phyloP scores from a whole-genome alignment of 2,329 filamentous ascomycete species.

The Xylaria sp. region DNA sequence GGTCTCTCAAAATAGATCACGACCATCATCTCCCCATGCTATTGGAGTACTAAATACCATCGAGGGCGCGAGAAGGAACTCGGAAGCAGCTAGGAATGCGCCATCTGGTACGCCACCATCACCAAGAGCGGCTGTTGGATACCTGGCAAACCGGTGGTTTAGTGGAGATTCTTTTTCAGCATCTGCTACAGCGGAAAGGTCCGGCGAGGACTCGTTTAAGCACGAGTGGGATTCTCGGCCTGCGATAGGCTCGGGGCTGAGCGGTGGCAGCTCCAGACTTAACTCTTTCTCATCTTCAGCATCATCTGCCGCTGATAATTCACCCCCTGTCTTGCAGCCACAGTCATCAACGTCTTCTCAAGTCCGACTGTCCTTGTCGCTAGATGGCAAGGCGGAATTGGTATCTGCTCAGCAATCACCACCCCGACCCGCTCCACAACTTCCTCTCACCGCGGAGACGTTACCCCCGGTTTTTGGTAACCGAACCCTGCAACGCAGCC shows the following conservation, averaged over 20 bases:
- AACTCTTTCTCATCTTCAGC: conserved; percentile 58
- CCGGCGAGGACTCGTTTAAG: conserved; percentile 59
- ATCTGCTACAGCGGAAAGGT: conserved; percentile 55
- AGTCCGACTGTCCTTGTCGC: conserved; percentile 82
- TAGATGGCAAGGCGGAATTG: conserved; percentile 91
- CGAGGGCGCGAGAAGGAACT: conserved; percentile 27
- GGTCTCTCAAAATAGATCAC: conserved; percentile 40
- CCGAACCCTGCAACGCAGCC: conserved; percentile 73
- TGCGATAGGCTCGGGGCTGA: conserved; percentile 10
- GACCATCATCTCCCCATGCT: conserved; percentile 41
- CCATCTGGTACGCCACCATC: conserved; percentile 42
- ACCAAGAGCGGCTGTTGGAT: conserved; percentile 53
- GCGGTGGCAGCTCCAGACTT: conserved; percentile 48
- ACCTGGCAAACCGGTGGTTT: conserved; percentile 69
- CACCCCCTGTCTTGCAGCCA: conserved; percentile 53
- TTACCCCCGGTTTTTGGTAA: conserved; percentile 60
- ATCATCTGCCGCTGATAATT: conserved; percentile 53
- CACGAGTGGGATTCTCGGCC: conserved; percentile 48
- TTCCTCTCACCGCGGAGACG: conserved; percentile 56
- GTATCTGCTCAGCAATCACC: conserved; percentile 77
- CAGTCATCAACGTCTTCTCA: conserved; percentile 59
- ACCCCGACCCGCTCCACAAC: conserved; percentile 69
- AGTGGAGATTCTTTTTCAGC: conserved; percentile 63
- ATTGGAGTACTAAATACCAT: conserved; percentile 17
- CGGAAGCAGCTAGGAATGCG: conserved; percentile 33